Evolutionary conservation across 2,329 filamentous ascomycete genomes (phyloP).

Genomic region (Sporothrix curviconia): DNA sequence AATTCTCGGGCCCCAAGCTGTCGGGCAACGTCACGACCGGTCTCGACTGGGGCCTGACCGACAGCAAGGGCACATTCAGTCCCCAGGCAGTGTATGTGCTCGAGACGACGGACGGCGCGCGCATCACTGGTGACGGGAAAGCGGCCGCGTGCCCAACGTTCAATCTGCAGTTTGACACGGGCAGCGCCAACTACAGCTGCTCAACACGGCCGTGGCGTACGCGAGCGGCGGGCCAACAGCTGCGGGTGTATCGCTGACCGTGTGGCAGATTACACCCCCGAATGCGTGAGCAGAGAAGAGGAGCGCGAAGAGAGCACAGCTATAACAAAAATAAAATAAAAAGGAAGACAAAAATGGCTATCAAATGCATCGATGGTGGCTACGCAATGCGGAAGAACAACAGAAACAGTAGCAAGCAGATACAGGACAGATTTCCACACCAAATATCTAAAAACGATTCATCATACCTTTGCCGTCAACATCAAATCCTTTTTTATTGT

Average conservation of each 20-base stretch:
- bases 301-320: neutral
- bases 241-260: slow-evolving; percentile 14
- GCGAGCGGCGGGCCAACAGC: slow-evolving; percentile 12
- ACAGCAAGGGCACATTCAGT: slow-evolving; percentile 31
- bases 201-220: slow-evolving; percentile 30
- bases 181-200: slow-evolving; percentile 30
- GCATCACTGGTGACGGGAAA: slow-evolving; percentile 32
- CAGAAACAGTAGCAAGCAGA: neutral
- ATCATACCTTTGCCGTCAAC: neutral
- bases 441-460: too few species aligned
- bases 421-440: neutral
- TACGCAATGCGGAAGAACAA: neutral
- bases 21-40: slow-evolving; percentile 28
- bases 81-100: slow-evolving; percentile 35
- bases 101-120: slow-evolving; percentile 31
- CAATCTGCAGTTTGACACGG: slow-evolving; percentile 31
- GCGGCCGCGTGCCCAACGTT: slow-evolving; percentile 32
- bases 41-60: slow-evolving; percentile 33
- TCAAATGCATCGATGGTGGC: too few species aligned
- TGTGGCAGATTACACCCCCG: slow-evolving; percentile 15
- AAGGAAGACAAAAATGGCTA: neutral
- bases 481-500: too few species aligned
- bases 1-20: slow-evolving; percentile 31
- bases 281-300: too few species aligned
- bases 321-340: neutral